Base-by-base conservation (phyloP, 75 land plant genomes). In the Gnetum montanum region DNA sequence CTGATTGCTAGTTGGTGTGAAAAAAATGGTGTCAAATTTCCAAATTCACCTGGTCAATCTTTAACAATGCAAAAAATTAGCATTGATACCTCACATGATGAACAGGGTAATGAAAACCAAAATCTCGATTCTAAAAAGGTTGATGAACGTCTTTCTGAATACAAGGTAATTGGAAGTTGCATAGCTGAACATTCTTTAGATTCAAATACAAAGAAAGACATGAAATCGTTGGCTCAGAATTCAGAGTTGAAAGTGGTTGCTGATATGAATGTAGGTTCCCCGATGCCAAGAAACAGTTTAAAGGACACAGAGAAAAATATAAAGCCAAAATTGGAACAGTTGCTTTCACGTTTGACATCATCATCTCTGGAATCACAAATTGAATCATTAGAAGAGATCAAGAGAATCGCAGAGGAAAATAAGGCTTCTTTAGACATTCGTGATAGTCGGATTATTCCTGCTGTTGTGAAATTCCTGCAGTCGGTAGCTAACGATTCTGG, bases 1-100 rank as follows among this genome's bases (percentile, higher is more conserved):
- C 60, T 84, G 18, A 87, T 87, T 22, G 62, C 67, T 18, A 76
- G 75, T 24, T 91, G 97, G 97, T 75, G 88, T 60, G 66, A 33
- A 60, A 62, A 71, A 26, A 70, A 74, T 69, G 68, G 70, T 8
- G 35, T 87, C 30, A 47, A 57, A 11, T 19, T 71, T 46, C 65
- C 61, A 16, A 72, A 81, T 37, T 80, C 85, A 34, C 34, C 60
- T 25, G 22, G 60, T 19, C 64, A 69, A 16, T 68, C 65, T 40
- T 28, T 49, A 24, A 58, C 74, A 18, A 58, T 34, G 22, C 28
- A n/a, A 3, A 38, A 54, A 43, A 34, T 31, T 28, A 5, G 54
- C 1, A 66, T 47, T 67, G 75, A 78, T 8, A 22, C 6, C 58
- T 53, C 57, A 20, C 37, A 58, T 19, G 1, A 18, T 65, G 46